Percentiles rank a stretch among this genome's conserved stretches.
phyloP scores from a whole-genome alignment of 2,329 filamentous ascomycete species.

The Cordyceps farinosa region DNA sequence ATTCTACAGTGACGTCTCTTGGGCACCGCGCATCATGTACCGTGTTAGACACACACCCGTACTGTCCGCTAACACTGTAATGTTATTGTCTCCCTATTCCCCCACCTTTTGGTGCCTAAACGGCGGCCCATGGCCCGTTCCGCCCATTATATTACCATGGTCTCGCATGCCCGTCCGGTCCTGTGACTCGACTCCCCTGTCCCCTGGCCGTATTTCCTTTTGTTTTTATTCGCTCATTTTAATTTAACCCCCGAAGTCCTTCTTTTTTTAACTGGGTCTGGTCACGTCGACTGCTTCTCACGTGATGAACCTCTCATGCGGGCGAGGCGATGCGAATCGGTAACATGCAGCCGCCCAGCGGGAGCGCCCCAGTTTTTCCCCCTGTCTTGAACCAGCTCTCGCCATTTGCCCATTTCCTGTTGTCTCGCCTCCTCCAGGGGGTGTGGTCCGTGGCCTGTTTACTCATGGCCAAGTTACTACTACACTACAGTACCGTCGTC shows the following conservation, averaged over 20 bases:
- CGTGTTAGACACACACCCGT: conserved; percentile 7
- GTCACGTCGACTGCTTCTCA: conserved; percentile 15
- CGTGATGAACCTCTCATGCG: conserved; percentile 17
- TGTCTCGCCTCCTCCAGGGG: not conserved
- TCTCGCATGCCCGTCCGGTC: not conserved
- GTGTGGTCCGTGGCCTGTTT: not conserved
- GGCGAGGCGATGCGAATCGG: conserved; percentile 8
- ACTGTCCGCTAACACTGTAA: not conserved
- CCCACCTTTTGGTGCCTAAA: conserved; percentile 12
- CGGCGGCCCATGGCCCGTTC: conserved; percentile 17
- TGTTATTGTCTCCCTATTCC: not conserved
- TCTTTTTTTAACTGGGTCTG: conserved; percentile 8
- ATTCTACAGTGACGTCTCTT: not conserved
- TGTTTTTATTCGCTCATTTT: conserved; percentile 2
- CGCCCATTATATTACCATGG: not conserved
- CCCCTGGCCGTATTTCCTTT: not conserved
- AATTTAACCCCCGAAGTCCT: not conserved
- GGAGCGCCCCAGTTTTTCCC: conserved; percentile 13
- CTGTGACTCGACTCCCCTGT: not conserved
- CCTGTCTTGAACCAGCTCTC: not conserved
- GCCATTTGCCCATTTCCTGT: not conserved
- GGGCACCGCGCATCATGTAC: not conserved
- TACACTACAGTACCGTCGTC: not conserved
- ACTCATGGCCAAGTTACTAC: not conserved
- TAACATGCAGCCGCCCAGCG: conserved; percentile 15